A percentile compares a stretch with the other conserved stretches of the same genome.
These are phyloP conservation scores for Microcyclosporella mali DNA, from an alignment of 2,329 filamentous ascomycete species.

Conservation along the genomic window DNA sequence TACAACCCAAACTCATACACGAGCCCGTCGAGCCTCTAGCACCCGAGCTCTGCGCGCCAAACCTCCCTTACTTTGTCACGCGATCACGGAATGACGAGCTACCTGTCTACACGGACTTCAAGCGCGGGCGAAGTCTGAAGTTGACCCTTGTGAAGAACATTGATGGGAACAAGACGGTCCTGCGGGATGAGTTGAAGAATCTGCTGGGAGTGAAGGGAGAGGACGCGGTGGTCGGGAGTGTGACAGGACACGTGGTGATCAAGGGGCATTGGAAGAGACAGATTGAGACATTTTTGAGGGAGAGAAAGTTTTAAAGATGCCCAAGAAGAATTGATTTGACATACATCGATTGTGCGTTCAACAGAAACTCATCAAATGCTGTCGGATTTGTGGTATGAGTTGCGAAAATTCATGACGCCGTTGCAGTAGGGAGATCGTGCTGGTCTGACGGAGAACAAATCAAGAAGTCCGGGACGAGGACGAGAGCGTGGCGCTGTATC, in stretches of 20 bases:
- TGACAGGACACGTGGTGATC: slow-evolving; percentile 69
- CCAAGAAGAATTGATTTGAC: too few species aligned
- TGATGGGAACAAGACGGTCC: slow-evolving; percentile 60
- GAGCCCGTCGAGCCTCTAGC: slow-evolving; percentile 22
- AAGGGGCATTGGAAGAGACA: slow-evolving; percentile 41
- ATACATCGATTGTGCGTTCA: too few species aligned
- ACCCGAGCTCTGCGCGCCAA: slow-evolving; percentile 35
- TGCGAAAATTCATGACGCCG: too few species aligned
- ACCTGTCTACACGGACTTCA: slow-evolving; percentile 68
- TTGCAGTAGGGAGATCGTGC: too few species aligned
- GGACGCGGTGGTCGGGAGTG: slow-evolving; percentile 51
- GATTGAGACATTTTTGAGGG: slow-evolving; percentile 32
- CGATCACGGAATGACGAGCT: slow-evolving; percentile 66
- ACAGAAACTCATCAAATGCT: too few species aligned
- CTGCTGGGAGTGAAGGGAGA: slow-evolving; percentile 45
- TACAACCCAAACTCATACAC: slow-evolving; percentile 19
- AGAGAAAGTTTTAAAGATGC: slow-evolving; percentile 29
- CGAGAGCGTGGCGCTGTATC: too few species aligned
- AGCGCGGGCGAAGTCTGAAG: slow-evolving; percentile 68
- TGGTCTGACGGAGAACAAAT: too few species aligned
- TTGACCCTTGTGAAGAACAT: slow-evolving; percentile 73
- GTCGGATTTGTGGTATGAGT: too few species aligned
- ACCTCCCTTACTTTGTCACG: slow-evolving; percentile 62
- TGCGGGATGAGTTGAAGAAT: slow-evolving; percentile 58
- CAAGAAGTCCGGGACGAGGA: too few species aligned